Conservation (phyloP, 345 rosid species). For the Excoecaria cochinchinensis region DNA sequence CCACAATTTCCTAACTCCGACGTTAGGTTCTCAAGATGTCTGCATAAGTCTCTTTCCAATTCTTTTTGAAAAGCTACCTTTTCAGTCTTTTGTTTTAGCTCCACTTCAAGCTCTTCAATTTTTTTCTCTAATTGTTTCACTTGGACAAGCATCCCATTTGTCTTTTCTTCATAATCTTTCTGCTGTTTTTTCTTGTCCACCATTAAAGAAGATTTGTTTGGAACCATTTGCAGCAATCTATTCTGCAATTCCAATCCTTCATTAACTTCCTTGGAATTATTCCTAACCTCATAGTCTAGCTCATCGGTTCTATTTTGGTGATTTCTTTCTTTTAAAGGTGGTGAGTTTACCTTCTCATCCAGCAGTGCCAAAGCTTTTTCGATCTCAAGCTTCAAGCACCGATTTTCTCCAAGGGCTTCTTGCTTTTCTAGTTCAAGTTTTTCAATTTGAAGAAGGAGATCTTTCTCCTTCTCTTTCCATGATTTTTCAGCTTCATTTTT, state of each 20-base stretch:
- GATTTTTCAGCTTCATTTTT: constrained; percentile 49
- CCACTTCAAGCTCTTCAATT: constrained; percentile 41
- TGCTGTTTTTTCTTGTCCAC: constrained; percentile 27
- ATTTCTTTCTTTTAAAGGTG: constrained; percentile 24
- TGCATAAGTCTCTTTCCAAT: constrained; percentile 32
- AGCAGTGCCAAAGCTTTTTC: constrained; percentile 32
- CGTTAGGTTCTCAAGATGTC: constrained; percentile 34
- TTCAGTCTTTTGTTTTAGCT: constrained; percentile 34
- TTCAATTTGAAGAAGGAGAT: constrained; percentile 43
- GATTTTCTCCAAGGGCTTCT: constrained; percentile 38
- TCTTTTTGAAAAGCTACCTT: constrained; percentile 35
- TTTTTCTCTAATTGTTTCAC: constrained; percentile 39
- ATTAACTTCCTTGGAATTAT: constrained; percentile 45
- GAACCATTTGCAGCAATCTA: constrained; percentile 39
- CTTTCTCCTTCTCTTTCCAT: constrained; percentile 57
- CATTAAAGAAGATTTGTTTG: constrained; percentile 34
- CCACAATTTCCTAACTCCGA: constrained; percentile 29
- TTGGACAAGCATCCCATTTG: constrained; percentile 36
- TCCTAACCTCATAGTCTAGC: constrained; percentile 36
- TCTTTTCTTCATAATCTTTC: constrained; percentile 41
- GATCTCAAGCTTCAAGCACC: constrained; percentile 41
- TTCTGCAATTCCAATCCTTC: constrained; percentile 46
- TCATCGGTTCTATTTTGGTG: constrained; percentile 33
- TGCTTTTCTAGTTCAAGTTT: constrained; percentile 53
- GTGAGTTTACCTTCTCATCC: constrained; percentile 24